phyloP scores from a whole-genome alignment of 2,329 filamentous ascomycete species.

The Rutstroemia sp. region DNA sequence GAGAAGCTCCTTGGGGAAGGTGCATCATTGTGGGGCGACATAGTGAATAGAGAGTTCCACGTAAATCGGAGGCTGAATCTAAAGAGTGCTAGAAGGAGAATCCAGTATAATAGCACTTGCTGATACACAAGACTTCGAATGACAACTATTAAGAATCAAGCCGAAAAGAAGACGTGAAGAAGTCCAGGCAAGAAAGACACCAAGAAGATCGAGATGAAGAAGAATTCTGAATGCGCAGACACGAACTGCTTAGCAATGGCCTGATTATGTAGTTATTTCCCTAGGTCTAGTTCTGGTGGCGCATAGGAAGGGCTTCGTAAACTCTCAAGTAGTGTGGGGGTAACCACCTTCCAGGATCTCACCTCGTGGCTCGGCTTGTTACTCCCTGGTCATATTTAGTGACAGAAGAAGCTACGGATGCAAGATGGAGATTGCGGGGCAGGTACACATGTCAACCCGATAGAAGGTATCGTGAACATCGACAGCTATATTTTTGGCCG shows the following conservation, averaged over 20 bases:
- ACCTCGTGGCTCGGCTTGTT: slow-evolving; percentile 19
- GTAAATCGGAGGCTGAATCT: background rate
- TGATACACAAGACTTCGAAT: background rate
- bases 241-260: background rate
- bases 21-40: slow-evolving; percentile 42
- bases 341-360: slow-evolving; percentile 11
- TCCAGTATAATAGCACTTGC: background rate
- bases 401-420: background rate
- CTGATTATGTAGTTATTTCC: slow-evolving; percentile 1
- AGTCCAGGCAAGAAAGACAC: background rate
- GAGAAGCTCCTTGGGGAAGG: slow-evolving; percentile 39
- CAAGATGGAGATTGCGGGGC: slow-evolving; percentile 8
- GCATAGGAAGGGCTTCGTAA: background rate
- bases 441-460: background rate
- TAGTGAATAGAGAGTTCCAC: slow-evolving; percentile 18
- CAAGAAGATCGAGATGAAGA: background rate
- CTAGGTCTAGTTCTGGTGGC: slow-evolving; percentile 6
- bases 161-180: no score
- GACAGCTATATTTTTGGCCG: background rate
- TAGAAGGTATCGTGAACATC: background rate
- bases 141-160: background rate
- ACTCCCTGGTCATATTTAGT: background rate
- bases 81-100: background rate
- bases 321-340: slow-evolving; percentile 16
- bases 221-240: background rate